These are phyloP conservation scores for Brettanomyces bruxellensis DNA, from an alignment of 805 yeast genomes.

Conservation along the genomic window DNA sequence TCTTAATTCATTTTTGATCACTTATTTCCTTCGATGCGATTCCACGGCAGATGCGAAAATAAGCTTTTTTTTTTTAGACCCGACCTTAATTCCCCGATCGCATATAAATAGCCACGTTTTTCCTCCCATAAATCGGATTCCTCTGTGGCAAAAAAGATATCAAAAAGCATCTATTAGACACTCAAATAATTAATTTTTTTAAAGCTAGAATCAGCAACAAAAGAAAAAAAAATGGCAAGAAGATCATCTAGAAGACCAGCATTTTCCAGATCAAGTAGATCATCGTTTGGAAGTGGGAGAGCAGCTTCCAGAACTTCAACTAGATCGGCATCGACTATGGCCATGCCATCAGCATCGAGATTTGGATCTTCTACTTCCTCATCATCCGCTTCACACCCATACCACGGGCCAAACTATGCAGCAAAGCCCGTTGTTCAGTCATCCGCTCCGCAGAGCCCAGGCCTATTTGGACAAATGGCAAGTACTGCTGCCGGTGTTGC, in stretches of 20 bases:
- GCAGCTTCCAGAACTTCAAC: slow-evolving; percentile 27
- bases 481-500: slow-evolving; percentile 99
- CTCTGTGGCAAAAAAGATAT: too few relatives aligned
- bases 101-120: background rate
- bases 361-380: slow-evolving; percentile 18
- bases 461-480: slow-evolving; percentile 95
- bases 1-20: too few relatives aligned
- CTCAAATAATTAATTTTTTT: too few relatives aligned
- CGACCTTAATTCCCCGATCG: background rate
- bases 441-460: slow-evolving; percentile 44
- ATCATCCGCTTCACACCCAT: slow-evolving; percentile 36
- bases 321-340: slow-evolving; percentile 68
- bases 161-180: too few relatives aligned
- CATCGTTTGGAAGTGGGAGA: slow-evolving; percentile 12
- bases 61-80: background rate
- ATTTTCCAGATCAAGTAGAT: slow-evolving; percentile 21
- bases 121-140: too few relatives aligned
- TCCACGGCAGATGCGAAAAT: too few relatives aligned
- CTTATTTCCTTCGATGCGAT: too few relatives aligned
- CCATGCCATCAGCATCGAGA: background rate
- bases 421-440: slow-evolving; percentile 41
- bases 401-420: slow-evolving; percentile 36
- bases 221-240: slow-evolving; percentile 22
- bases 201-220: too few relatives aligned
- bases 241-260: slow-evolving; percentile 31